These are phyloP conservation scores for Leucosporidium yakuticum DNA, from an alignment of 768 basidiomycete species.

Conservation along the genomic window DNA sequence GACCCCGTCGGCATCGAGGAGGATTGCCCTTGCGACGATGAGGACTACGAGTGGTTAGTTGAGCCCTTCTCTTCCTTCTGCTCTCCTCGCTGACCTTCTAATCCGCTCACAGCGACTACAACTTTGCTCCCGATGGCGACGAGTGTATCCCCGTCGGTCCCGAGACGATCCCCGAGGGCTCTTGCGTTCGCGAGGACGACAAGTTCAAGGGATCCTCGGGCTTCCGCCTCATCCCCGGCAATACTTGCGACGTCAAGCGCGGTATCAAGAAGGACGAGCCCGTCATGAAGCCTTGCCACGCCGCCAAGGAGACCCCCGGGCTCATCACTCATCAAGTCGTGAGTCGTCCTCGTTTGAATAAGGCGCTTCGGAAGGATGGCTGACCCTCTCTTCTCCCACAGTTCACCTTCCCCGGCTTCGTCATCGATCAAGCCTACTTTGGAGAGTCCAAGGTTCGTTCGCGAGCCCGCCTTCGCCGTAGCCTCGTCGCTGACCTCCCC, in stretches of 20 bases:
- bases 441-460: constrained; percentile 57
- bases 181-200: constrained; percentile 58
- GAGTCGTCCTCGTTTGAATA: constrained; percentile 37
- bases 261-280: constrained; percentile 65
- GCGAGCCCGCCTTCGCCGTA: neutral
- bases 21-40: constrained; percentile 70
- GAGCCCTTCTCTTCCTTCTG: constrained; percentile 5
- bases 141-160: constrained; percentile 76
- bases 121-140: constrained; percentile 66
- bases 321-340: constrained; percentile 69
- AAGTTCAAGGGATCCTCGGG: constrained; percentile 84
- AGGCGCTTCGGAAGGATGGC: neutral
- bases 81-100: neutral
- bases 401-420: constrained; percentile 60
- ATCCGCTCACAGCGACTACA: constrained; percentile 64
- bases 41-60: constrained; percentile 85
- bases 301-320: constrained; percentile 62
- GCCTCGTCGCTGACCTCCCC: neutral
- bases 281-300: constrained; percentile 62
- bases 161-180: constrained; percentile 72
- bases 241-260: constrained; percentile 62
- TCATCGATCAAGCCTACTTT: constrained; percentile 80
- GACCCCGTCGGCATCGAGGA: constrained; percentile 79
- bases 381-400: constrained; percentile 38
- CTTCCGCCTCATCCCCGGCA: constrained; percentile 84